Percentiles rank a stretch among this genome's conserved stretches.
These are phyloP conservation scores for Sclerotinia sclerotiorum DNA, from an alignment of 2,329 filamentous ascomycete species.

Conservation along the genomic window DNA sequence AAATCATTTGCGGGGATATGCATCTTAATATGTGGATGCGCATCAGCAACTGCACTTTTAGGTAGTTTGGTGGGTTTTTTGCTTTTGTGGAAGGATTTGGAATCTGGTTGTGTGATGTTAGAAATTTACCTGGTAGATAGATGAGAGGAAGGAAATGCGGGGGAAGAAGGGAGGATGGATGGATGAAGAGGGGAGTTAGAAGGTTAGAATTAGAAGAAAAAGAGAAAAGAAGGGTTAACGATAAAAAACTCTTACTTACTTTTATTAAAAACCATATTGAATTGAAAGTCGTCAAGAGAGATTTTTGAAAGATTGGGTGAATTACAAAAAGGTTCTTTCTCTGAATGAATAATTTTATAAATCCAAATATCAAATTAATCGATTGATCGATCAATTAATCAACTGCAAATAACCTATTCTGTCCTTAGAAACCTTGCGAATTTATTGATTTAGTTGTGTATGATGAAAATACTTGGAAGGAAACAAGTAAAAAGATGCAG, in stretches of 20 bases:
- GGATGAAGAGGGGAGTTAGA: rapidly evolving
- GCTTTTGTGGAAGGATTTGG: background rate
- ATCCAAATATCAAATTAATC: no score
- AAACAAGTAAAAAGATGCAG: no score
- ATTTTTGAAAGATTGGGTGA: background rate
- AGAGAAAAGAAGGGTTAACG: no score
- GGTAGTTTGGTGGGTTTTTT: background rate
- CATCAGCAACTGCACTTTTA: background rate
- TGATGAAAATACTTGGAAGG: background rate
- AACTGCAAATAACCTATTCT: no score
- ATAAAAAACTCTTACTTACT: background rate
- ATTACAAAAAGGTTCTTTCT: no score
- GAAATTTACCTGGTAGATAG: no score
- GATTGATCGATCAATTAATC: no score
- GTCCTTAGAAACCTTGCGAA: no score
- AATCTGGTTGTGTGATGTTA: background rate
- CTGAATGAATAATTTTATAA: no score
- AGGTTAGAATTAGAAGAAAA: no score
- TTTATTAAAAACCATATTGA: background rate
- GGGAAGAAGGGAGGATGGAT: rapidly evolving
- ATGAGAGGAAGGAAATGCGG: rapidly evolving
- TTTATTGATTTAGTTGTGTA: no score
- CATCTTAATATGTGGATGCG: background rate
- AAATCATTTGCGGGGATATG: no score
- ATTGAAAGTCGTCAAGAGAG: background rate